phyloP scores from a whole-genome alignment of 2,329 filamentous ascomycete genomes.

The Pseudocercospora ulei region DNA sequence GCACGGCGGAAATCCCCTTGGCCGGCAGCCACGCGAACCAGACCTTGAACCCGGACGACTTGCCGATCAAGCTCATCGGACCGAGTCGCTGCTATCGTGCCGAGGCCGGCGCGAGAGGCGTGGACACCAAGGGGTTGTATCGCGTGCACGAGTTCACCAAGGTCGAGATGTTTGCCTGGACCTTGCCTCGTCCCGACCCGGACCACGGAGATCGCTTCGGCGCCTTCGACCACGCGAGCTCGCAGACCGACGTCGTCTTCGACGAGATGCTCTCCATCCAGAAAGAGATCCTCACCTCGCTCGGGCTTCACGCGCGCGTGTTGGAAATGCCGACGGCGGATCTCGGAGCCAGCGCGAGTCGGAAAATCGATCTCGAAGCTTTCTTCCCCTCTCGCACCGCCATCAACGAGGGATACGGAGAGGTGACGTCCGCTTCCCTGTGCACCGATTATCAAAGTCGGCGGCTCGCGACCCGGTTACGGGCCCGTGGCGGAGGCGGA shows the following conservation, averaged over 20 bases:
- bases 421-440: constrained; percentile 80
- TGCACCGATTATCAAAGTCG: constrained; percentile 93
- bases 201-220: constrained; percentile 25
- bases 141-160: constrained; percentile 98
- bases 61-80: constrained; percentile 72
- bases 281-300: constrained; percentile 64
- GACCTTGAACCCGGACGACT: constrained; percentile 52
- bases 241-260: constrained; percentile 53
- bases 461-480: constrained; percentile 65
- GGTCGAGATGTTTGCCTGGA: constrained; percentile 96
- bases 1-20: constrained; percentile 88
- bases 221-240: constrained; percentile 23
- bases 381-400: constrained; percentile 73
- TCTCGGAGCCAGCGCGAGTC: constrained; percentile 73
- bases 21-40: constrained; percentile 78
- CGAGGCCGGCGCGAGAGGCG: constrained; percentile 81
- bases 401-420: constrained; percentile 70
- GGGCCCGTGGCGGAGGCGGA: constrained; percentile 40
- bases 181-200: constrained; percentile 34
- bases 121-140: constrained; percentile 88
- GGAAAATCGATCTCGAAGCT: constrained; percentile 89
- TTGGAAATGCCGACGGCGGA: constrained; percentile 87
- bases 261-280: constrained; percentile 81
- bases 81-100: constrained; percentile 90
- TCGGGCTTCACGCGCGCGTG: constrained; percentile 76